phyloP scores from a whole-genome alignment of 179 eudicot genomes.

The Spergularia azorica region DNA sequence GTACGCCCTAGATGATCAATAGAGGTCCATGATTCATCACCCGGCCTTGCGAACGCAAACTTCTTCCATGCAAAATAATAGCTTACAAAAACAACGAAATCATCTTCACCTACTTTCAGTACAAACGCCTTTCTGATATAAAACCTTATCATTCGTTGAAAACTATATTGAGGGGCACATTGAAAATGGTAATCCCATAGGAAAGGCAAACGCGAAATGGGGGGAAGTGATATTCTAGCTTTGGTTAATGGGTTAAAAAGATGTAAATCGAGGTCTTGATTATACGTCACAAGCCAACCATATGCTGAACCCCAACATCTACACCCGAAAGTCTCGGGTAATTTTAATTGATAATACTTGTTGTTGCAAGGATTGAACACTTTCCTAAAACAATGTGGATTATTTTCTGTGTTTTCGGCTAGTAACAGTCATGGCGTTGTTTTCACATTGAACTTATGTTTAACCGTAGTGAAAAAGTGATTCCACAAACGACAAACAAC shows the following conservation, averaged over 20 bases:
- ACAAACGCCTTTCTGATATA: background rate
- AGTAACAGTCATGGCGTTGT: no score
- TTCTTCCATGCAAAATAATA: no score
- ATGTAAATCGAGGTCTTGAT: background rate
- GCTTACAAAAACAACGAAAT: background rate
- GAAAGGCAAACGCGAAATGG: background rate
- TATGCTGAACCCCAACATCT: background rate
- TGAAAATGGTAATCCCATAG: no score
- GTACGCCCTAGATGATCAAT: background rate
- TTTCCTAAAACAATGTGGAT: background rate
- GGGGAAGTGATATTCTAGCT: background rate
- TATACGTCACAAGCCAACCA: background rate
- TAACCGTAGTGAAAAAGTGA: no score
- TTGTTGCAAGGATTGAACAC: background rate
- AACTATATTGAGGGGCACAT: no score
- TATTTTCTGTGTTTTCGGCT: background rate
- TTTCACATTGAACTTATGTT: no score
- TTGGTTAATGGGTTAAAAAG: background rate
- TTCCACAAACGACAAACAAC: no score
- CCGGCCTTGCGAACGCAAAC: background rate
- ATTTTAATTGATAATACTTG: background rate
- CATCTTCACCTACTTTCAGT: background rate
- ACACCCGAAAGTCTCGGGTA: background rate
- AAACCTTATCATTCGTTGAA: no score
- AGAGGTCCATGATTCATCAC: background rate